Evolutionary conservation across 805 yeast genomes (phyloP), one percentile per base, ranked within the genome.

Genomic region (Debaryomyces tyrocola): DNA sequence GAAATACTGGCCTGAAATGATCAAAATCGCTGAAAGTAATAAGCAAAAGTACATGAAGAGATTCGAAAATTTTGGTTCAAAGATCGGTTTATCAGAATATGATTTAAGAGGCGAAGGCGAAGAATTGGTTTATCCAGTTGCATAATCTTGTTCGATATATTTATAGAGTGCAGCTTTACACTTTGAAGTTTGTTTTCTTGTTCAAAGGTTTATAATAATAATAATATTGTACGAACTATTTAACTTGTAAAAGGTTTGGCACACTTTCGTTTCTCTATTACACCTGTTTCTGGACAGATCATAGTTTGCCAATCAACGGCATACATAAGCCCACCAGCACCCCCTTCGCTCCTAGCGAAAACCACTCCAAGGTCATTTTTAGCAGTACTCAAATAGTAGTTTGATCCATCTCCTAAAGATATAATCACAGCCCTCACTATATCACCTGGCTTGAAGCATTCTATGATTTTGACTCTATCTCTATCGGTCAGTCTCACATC

Each of bases 301-400:
- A 95, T 94, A 10, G 90, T 87, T 67, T 90, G 91, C 97, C 98
- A 94, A 66, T 94, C 98, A 37, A 90, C 67, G 2, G 99, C 95
- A 56, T 84, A 85, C 89, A 94, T 82, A 45, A 83, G 67, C 33
- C 80, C 83, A 2, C 96, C 96, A 9, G 77, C 72, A 3, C 83
- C 82, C 14, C 84, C 85, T 51, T 77, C 80, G 37, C 85, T 78
- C 50, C 78, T 82, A 4, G 98, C 97, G 64, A 91, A 87, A 1
- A 94, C 84, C 4, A 94, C 99, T 2, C 99, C 99, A 34, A 92
- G 70, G 58, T 92, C 96, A 63, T 92, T 90, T 51, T 85, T 75
- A 2, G 97, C 95, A 0, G 99, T 94, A 6, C 90, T 79, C 51
- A 94, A 71, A 63, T 91, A 94, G 62, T 91, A 94, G 62, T 89